A percentile compares a stretch with the other conserved stretches of the same genome.
phyloP scores from a whole-genome alignment of 2,329 filamentous ascomycete species.

The Gliomastix tumulicola region DNA sequence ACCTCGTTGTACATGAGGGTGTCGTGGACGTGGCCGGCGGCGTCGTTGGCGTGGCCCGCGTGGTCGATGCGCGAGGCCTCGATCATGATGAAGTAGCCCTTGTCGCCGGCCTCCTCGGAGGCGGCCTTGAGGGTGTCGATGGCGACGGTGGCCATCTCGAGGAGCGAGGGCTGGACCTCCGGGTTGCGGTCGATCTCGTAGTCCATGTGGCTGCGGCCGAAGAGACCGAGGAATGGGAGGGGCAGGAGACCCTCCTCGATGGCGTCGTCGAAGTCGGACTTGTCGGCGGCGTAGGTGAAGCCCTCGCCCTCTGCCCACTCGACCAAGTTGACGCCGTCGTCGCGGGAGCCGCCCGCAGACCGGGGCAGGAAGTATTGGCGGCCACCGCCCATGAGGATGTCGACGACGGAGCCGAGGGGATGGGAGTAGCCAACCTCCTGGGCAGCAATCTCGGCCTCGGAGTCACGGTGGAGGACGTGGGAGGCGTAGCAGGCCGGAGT shows the following conservation, averaged over 20 bases:
- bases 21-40: constrained; percentile 12
- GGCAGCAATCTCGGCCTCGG: constrained; percentile 14
- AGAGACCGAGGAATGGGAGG: constrained; percentile 13
- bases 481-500: constrained; percentile 13
- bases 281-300: constrained; percentile 11
- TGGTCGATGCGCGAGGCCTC: constrained; percentile 15
- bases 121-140: constrained; percentile 10
- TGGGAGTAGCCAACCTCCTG: constrained; percentile 14
- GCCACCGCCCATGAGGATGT: constrained; percentile 13
- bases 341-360: constrained; percentile 9
- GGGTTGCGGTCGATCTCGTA: constrained; percentile 14
- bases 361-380: constrained; percentile 12
- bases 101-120: constrained; percentile 4
- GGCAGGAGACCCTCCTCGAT: constrained; percentile 6
- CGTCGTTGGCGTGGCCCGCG: constrained; percentile 13
- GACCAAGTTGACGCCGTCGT: constrained; percentile 12
- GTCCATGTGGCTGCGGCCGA: constrained; percentile 9
- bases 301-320: constrained; percentile 12
- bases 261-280: constrained; percentile 7
- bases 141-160: constrained; percentile 10
- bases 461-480: constrained; percentile 13
- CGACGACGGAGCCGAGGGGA: constrained; percentile 11
- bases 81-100: constrained; percentile 15
- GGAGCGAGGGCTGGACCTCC: constrained; percentile 10
- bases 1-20: constrained; percentile 15